A percentile compares a stretch with the other conserved stretches of the same genome.
Evolutionary conservation across 2,329 filamentous ascomycete species (phyloP).

Genomic region (Saccharata proteae): DNA sequence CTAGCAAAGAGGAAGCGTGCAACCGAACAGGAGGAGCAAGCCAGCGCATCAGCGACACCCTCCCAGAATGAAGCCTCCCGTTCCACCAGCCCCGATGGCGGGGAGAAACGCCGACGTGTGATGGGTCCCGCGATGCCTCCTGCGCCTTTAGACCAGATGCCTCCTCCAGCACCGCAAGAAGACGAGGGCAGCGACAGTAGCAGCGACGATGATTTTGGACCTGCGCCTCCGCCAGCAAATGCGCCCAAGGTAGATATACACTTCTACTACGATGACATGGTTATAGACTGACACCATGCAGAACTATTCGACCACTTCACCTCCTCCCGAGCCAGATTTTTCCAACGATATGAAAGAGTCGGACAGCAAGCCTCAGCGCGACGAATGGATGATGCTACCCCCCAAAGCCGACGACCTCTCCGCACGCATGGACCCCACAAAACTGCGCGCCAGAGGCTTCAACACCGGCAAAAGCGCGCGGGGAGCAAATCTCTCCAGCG

Average conservation of each 20-base stretch:
- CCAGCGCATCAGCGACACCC: constrained; percentile 14
- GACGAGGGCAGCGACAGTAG: constrained; percentile 18
- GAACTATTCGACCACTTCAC: background rate
- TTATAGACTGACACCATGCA: background rate
- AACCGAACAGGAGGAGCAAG: constrained; percentile 25
- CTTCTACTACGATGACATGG: too few species aligned
- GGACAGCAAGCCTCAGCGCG: constrained; percentile 48
- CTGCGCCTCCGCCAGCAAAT: constrained; percentile 25
- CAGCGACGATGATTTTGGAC: constrained; percentile 35
- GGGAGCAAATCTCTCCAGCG: constrained; percentile 24
- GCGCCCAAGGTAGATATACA: constrained; percentile 13
- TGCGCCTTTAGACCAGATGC: constrained; percentile 34
- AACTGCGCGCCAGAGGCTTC: constrained; percentile 72
- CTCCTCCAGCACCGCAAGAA: constrained; percentile 21
- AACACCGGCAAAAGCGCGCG: constrained; percentile 53
- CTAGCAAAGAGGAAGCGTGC: constrained; percentile 39
- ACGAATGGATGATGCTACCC: constrained; percentile 50
- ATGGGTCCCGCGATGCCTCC: constrained; percentile 46
- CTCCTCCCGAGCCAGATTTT: too few species aligned
- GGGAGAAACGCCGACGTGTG: constrained; percentile 40
- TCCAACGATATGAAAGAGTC: background rate
- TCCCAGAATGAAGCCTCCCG: constrained; percentile 12
- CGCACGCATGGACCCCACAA: constrained; percentile 67
- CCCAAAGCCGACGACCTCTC: constrained; percentile 37
- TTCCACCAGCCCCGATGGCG: constrained; percentile 24